Evolutionary conservation across 2,329 filamentous ascomycete genomes (phyloP).

Genomic region (Diplodia intermedia): DNA sequence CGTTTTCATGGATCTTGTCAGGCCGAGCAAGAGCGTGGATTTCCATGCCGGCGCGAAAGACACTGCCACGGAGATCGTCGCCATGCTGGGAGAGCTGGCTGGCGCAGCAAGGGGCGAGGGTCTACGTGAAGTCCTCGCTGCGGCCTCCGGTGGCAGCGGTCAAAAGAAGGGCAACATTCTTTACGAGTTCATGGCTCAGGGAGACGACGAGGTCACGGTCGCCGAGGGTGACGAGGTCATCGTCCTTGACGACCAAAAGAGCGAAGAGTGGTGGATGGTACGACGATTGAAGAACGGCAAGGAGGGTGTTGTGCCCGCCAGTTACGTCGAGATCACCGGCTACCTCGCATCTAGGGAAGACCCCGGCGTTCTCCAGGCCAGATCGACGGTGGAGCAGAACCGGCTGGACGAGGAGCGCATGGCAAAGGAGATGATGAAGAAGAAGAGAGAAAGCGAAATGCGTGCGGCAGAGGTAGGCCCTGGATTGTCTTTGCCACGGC

Average conservation of each 20-base stretch:
- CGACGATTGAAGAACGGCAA: slow-evolving; percentile 87
- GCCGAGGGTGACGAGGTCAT: slow-evolving; percentile 88
- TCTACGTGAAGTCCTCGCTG: slow-evolving; percentile 83
- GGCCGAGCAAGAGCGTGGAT: slow-evolving; percentile 92
- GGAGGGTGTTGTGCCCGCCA: slow-evolving; percentile 94
- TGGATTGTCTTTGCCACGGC: slow-evolving; percentile 75
- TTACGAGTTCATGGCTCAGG: slow-evolving; percentile 96
- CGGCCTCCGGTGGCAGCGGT: slow-evolving; percentile 67
- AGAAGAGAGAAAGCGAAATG: slow-evolving; percentile 45
- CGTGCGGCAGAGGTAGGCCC: slow-evolving; percentile 72
- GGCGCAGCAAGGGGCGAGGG: slow-evolving; percentile 84
- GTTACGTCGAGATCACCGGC: slow-evolving; percentile 89
- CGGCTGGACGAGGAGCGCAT: slow-evolving; percentile 80
- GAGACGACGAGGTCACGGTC: slow-evolving; percentile 95
- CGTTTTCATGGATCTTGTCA: slow-evolving; percentile 90
- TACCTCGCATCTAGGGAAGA: slow-evolving; percentile 59
- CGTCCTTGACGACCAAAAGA: slow-evolving; percentile 86
- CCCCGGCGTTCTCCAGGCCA: slow-evolving; percentile 63
- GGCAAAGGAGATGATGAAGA: slow-evolving; percentile 73
- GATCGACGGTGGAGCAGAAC: slow-evolving; percentile 78
- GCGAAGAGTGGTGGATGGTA: slow-evolving; percentile 99
- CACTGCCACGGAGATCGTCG: slow-evolving; percentile 91
- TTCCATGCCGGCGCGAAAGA: slow-evolving; percentile 98
- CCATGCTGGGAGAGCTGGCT: slow-evolving; percentile 84
- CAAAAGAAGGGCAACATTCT: slow-evolving; percentile 86